Evolutionary conservation across 73 alveolate genomes (phyloP).

Genomic region (Urostyla sp.): DNA sequence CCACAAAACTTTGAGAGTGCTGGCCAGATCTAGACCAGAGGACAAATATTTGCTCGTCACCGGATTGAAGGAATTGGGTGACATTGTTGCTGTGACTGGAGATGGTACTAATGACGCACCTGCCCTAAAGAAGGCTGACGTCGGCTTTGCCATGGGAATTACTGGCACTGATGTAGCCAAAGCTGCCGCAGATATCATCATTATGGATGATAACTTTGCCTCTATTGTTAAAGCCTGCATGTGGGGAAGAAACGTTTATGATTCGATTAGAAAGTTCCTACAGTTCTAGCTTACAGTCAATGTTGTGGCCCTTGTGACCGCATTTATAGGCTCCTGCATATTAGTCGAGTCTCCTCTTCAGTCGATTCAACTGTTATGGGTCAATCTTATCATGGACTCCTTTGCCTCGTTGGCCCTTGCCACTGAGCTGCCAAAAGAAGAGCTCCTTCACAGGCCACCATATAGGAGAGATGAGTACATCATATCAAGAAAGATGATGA

Average conservation of each 20-base stretch:
- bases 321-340: conserved; percentile 82
- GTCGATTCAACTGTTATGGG: conserved; percentile 86
- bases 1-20: conserved; percentile 64
- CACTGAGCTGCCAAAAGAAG: conserved; percentile 79
- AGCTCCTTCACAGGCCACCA: conserved; percentile 76
- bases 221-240: conserved; percentile 84
- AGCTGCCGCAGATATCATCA: conserved; percentile 87
- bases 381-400: conserved; percentile 83
- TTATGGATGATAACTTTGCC: conserved; percentile 78
- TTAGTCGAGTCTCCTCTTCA: conserved; percentile 82
- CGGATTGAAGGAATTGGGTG: conserved; percentile 84
- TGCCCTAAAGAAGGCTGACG: conserved; percentile 86
- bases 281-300: conserved; percentile 89
- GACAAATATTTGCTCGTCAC: conserved; percentile 80
- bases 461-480: conserved; percentile 78
- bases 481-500: conserved; percentile 89
- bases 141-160: conserved; percentile 90
- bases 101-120: conserved; percentile 91
- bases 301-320: conserved; percentile 82
- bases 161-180: conserved; percentile 89
- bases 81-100: conserved; percentile 89
- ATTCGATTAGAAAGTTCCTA: conserved; percentile 84
- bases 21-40: conserved; percentile 89
- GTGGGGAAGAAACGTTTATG: conserved; percentile 91
- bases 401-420: conserved; percentile 87